Base-by-base conservation (phyloP, 257 asterid genomes). In the Solanum infundibuliforme region DNA sequence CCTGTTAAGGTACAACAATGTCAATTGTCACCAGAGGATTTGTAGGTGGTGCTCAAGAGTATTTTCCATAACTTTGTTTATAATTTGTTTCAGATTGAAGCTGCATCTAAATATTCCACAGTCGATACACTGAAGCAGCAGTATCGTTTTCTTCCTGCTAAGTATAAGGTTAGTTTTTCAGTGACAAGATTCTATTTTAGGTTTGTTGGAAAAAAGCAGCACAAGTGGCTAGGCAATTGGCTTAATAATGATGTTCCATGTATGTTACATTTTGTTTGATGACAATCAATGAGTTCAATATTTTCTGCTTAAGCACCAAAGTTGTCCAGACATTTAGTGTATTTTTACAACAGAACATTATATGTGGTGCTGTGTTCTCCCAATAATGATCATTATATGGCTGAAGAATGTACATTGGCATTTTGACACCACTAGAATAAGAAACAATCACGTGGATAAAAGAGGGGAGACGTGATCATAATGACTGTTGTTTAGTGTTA, bases 51-150 rank as follows among this genome's bases (percentile, higher is more conserved):
- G 58, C 60, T 39, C 38, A 23, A 32, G 16, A 76, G 43, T 76
- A 32, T 12, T 12, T 81, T 48, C 14, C 6, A 32, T 43, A 83
- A 69, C 86, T 75, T 31, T 10, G 48, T 66, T 74, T 81, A 21
- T 74, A 39, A 69, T 88, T 89, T 32, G 41, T 89, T 88, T 55
- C 92, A 97, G 99, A 95, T 97, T 84, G 99, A 97, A 94, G 96
- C 95, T 87, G 91, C 96, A 69, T 88, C 98, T 12, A 97, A 97
- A 84, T 97, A 95, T 90, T 95, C 99, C 48, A 97, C 99, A 3
- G 99, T 97, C 36, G 98, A 97, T 90, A 95, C 99, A 2, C 89
- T 96, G 83, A 96, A 94, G 91, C 98, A 96, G 85, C 98, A 95
- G 83, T 95, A 91, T 91, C 81, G 91, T 73, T 95, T 96, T 89